Conservation (phyloP, 208 protist species). For the Acanthamoeba sp. region DNA sequence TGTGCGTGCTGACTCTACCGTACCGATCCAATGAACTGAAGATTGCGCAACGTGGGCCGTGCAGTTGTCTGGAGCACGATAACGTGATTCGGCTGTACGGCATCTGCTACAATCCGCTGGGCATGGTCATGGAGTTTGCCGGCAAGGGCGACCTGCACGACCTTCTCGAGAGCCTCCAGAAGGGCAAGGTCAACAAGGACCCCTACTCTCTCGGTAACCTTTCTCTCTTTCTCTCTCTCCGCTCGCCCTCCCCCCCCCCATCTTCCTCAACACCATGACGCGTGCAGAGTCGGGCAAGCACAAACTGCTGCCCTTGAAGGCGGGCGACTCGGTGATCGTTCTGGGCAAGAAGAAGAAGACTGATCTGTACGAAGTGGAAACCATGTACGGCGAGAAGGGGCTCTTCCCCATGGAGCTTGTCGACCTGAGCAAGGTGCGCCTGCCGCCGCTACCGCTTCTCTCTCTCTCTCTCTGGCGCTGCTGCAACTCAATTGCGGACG, state of each 20-base stretch:
- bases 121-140: slow-evolving; percentile 82
- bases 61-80: slow-evolving; percentile 77
- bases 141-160: slow-evolving; percentile 75
- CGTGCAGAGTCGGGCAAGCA: background rate
- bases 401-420: background rate
- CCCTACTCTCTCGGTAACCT: background rate
- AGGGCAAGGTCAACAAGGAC: slow-evolving; percentile 14
- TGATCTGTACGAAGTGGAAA: background rate
- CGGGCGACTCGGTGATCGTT: background rate
- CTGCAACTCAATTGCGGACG: background rate
- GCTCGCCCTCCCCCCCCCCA: too few relatives aligned
- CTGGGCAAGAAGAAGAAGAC: slow-evolving; percentile 44
- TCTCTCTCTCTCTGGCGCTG: too few relatives aligned
- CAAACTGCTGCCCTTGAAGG: background rate
- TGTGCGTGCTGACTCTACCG: too few relatives aligned
- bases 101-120: slow-evolving; percentile 75
- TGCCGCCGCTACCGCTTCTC: background rate
- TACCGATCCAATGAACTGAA: too few relatives aligned
- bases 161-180: slow-evolving; percentile 46
- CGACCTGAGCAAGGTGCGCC: background rate
- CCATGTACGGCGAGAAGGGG: background rate
- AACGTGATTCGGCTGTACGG: slow-evolving; percentile 79
- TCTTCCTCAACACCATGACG: background rate
- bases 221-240: background rate
- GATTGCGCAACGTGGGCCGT: too few relatives aligned